Evolutionary conservation across 2,329 filamentous ascomycete species (phyloP).

Genomic region (Aureobasidium vineae): DNA sequence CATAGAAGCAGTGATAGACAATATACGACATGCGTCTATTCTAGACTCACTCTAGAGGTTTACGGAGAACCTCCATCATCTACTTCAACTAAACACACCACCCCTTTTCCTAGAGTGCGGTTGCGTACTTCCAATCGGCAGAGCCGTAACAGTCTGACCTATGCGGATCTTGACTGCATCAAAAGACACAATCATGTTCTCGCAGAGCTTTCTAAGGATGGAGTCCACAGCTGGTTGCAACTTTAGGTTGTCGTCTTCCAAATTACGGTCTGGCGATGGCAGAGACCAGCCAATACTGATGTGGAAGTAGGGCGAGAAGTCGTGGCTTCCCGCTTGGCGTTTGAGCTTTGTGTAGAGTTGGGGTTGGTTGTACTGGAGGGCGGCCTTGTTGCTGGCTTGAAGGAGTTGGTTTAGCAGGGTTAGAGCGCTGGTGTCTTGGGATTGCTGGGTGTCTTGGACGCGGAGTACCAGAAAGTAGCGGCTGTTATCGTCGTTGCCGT

Average conservation of each 20-base stretch:
- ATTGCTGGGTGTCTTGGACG: neutral
- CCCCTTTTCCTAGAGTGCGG: neutral
- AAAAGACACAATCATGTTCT: conserved; percentile 37
- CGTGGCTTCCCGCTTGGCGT: conserved; percentile 6
- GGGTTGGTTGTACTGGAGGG: conserved; percentile 62
- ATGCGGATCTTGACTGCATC: conserved; percentile 50
- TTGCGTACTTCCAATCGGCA: conserved; percentile 30
- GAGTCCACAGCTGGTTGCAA: conserved; percentile 25
- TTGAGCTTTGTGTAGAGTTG: conserved; percentile 59
- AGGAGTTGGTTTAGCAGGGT: conserved; percentile 54
- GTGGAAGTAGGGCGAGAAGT: conserved; percentile 63
- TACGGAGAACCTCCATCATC: neutral
- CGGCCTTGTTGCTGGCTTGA: conserved; percentile 62
- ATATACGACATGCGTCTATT: neutral
- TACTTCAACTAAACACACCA: neutral
- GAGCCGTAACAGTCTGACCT: conserved; percentile 40
- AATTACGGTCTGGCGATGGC: conserved; percentile 31
- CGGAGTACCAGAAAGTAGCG: conserved; percentile 70
- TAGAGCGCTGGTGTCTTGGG: conserved; percentile 34
- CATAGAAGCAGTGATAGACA: neutral
- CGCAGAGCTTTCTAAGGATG: conserved; percentile 19
- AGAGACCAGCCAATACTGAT: conserved; percentile 87
- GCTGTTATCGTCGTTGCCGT: conserved; percentile 63
- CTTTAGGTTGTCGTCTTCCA: conserved; percentile 27
- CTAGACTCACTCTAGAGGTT: neutral